phyloP scores from a whole-genome alignment of 352 stramenopile species.

The Globisporangium camurandrum region DNA sequence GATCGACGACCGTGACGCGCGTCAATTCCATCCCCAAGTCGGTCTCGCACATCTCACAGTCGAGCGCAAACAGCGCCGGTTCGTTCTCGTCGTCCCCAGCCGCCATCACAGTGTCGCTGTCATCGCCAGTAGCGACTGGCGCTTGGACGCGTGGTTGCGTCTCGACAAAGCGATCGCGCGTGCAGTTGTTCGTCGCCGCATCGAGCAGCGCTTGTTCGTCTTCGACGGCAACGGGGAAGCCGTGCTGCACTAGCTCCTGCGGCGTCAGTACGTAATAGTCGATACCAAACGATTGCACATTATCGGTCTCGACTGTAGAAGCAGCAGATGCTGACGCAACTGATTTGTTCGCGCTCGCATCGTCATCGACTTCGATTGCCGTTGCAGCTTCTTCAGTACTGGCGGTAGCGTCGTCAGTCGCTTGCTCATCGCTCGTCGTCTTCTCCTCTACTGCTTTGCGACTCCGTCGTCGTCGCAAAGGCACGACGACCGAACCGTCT shows the following conservation, averaged over 20 bases:
- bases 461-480: conserved; percentile 4
- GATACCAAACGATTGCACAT: conserved; percentile 14
- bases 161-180: conserved; percentile 46
- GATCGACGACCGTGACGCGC: conserved; percentile 71
- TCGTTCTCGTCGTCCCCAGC: conserved; percentile 4
- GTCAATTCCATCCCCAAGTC: conserved; percentile 80
- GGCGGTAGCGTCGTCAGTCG: conserved; percentile 5
- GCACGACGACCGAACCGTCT: conserved; percentile 31
- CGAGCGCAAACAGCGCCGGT: conserved; percentile 51
- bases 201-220: conserved; percentile 54
- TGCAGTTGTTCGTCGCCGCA: conserved; percentile 34
- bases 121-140: not conserved
- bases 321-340: not conserved
- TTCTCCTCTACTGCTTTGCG: conserved; percentile 1
- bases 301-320: not conserved
- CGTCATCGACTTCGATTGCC: no score
- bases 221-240: conserved; percentile 52
- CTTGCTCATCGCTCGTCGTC: conserved; percentile 7
- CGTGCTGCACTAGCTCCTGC: conserved; percentile 65
- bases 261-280: conserved; percentile 53
- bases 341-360: no score
- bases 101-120: conserved; percentile 2
- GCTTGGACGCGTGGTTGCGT: conserved; percentile 36
- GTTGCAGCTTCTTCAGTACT: not conserved
- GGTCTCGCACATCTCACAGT: conserved; percentile 89